Base-by-base conservation (phyloP, 768 basidiomycete genomes). In the Stropharia rugosoannulata region DNA sequence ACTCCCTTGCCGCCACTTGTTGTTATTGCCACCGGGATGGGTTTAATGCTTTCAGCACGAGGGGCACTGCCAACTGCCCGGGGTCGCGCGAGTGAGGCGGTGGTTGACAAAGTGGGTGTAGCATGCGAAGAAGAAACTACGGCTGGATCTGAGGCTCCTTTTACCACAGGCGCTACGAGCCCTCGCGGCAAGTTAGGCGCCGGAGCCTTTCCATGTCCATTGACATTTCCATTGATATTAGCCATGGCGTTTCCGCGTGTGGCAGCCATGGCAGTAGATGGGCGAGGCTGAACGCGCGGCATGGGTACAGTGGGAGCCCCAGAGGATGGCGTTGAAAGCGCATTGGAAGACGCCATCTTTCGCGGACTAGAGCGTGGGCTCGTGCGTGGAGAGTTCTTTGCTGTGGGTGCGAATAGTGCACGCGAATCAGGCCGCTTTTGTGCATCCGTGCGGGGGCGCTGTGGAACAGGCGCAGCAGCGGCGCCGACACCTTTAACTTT, bases 61-160 rank as follows among this genome's bases (percentile, higher is more conserved):
- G 53, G 32, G 48, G 51, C 18, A 41, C 49, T 19, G 50, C n/a
- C 10, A 22, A 4, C 19, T 59, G 58, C n/a, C 29, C 29, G 29
- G 9, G 80, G 79, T 8, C 84, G 78, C 6, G 85, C 88, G 18
- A 92, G 79, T 3, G 89, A 90, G 4, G 88, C 90, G 1, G 89
- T 90, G 0, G 86, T 84, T 3, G 89, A 89, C 2, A 92, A 70
- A 63, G 80, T 85, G 0, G 90, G 90, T 3, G 76, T 79, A 11
- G 90, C 90, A 58, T 85, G 81, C 0, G 88, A 90, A 0, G 87
- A 86, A 0, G 87, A 89, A 5, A 92, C 60, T 18, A 84, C 66
- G 0, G 87, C 87, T 16, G 87, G 87, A 1, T 86, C 85, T 11
- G 84, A 86, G 16, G 82, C 67, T n/a, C 84, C 80, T 64, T 90